Conservation (phyloP, 2,329 filamentous ascomycete species). For the Cordyceps tenuipes region DNA sequence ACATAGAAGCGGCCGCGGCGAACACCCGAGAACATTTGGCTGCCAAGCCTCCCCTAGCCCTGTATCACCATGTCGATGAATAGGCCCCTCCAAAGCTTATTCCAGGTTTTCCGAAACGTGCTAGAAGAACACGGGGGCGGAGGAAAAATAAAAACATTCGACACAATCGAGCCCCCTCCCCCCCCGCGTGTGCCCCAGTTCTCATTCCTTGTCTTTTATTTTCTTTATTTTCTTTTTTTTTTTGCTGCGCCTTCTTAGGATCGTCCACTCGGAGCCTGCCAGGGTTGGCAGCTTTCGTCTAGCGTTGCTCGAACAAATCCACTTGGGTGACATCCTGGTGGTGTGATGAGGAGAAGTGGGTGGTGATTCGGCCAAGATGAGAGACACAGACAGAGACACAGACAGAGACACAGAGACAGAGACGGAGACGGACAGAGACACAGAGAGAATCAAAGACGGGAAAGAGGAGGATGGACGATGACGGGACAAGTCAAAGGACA, state of each 20-base stretch:
- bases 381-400: not conserved
- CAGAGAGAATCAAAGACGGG: not conserved
- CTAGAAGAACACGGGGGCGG: conserved; percentile 1
- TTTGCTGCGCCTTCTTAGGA: not conserved
- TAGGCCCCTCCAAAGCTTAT: conserved; percentile 2
- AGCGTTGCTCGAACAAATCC: not conserved
- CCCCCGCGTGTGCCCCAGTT: not conserved
- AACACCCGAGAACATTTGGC: not conserved
- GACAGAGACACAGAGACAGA: not conserved
- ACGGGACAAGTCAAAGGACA: not conserved
- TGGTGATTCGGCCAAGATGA: not conserved
- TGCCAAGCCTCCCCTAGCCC: not conserved
- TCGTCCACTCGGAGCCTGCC: not conserved
- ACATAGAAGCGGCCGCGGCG: not conserved
- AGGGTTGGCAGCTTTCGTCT: not conserved
- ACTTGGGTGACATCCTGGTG: not conserved
- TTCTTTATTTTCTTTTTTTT: not conserved
- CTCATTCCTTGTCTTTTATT: too few relatives aligned
- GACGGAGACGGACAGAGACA: not conserved
- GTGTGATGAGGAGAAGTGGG: not conserved
- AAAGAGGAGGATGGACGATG: not conserved
- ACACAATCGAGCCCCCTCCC: not conserved
- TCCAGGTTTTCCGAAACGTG: conserved; percentile 6
- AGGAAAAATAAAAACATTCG: not conserved
- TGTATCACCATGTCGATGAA: not conserved